Base-by-base conservation (phyloP, 2,329 filamentous ascomycete genomes). In the Podosphaera xanthii region DNA sequence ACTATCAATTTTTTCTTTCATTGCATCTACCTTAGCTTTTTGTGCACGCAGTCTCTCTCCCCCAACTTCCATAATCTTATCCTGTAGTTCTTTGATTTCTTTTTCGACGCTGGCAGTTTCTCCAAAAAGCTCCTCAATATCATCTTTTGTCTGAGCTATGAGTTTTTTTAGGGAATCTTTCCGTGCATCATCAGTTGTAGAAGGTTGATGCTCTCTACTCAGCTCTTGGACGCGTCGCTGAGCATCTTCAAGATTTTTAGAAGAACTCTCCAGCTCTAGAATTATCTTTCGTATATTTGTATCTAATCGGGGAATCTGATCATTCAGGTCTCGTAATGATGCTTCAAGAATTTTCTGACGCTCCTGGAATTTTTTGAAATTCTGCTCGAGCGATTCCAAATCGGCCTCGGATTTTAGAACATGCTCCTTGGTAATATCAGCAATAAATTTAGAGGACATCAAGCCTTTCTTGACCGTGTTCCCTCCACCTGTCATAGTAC, bases 51-150 rank as follows among this genome's bases (percentile, higher is more conserved):
- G 81, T 72, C 87, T 89, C 67, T 97, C 89, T 71, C 92, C 92
- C 68, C 92, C 92, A 63, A 95, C 84, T 71, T 96, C 85, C 92
- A 98, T 97, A 67, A 98, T 98, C 75, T 90, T 94, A 76, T 92
- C 84, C 69, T 98, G 91, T 0, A 98, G 76, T 30, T 78, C 78
- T 72, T 94, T 91, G 72, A 98, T 97, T 71, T 97, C 92, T 34
- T 84, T 83, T 69, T 98, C 92, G 7, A 95, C 82, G 53, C 84
- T 92, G 1, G 86, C 81, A n/a, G 86, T 96, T 71, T 97, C 88
- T 8, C 80, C 76, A 62, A 82, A 87, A 8, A 98, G 77, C 66
- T 84, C 86, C 60, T 85, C 80, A 9, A 95, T 80, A 66, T 95
- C 87, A 64, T 80, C 81, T 66, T 88, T 81, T 62, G 94, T 76